Evolutionary conservation across 1,139 yeast species (phyloP).

Genomic region (Geotrichum europaeum): DNA sequence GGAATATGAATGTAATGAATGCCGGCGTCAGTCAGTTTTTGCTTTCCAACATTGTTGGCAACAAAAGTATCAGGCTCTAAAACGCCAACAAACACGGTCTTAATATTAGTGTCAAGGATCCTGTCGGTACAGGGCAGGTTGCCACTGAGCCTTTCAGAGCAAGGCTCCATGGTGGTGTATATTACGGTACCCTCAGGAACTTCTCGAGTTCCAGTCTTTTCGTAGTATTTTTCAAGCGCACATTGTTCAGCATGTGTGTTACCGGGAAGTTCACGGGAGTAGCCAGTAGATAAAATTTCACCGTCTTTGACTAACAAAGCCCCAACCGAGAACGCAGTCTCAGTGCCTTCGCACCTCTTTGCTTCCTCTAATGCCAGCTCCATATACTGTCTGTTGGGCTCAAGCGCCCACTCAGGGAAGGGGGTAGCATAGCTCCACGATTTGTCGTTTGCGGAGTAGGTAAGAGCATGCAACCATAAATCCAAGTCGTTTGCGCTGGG

Average conservation of each 20-base stretch:
- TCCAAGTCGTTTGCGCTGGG: slow-evolving; percentile 84
- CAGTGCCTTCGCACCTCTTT: slow-evolving; percentile 70
- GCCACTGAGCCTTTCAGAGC: slow-evolving; percentile 84
- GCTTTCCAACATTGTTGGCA: slow-evolving; percentile 60
- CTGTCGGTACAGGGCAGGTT: slow-evolving; percentile 84
- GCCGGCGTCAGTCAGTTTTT: slow-evolving; percentile 48
- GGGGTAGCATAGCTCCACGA: slow-evolving; percentile 76
- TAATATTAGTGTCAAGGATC: slow-evolving; percentile 53
- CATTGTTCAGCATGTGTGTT: slow-evolving; percentile 98
- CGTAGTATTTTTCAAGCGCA: slow-evolving; percentile 72
- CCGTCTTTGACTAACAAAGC: slow-evolving; percentile 73
- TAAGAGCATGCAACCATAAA: slow-evolving; percentile 85
- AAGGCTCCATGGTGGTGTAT: slow-evolving; percentile 98
- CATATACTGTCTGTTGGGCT: slow-evolving; percentile 49
- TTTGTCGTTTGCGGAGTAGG: slow-evolving; percentile 50
- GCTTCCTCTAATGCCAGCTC: slow-evolving; percentile 71
- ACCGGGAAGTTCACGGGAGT: slow-evolving; percentile 85
- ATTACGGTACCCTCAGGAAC: slow-evolving; percentile 76
- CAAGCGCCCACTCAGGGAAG: slow-evolving; percentile 83
- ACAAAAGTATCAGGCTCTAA: slow-evolving; percentile 88
- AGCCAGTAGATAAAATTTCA: slow-evolving; percentile 67
- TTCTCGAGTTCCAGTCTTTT: slow-evolving; percentile 35
- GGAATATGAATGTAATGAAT: slow-evolving; percentile 75
- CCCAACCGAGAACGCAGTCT: slow-evolving; percentile 90
- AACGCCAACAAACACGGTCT: slow-evolving; percentile 85